phyloP scores from a whole-genome alignment of 2,329 filamentous ascomycete species.

The Sporothrix humicola region DNA sequence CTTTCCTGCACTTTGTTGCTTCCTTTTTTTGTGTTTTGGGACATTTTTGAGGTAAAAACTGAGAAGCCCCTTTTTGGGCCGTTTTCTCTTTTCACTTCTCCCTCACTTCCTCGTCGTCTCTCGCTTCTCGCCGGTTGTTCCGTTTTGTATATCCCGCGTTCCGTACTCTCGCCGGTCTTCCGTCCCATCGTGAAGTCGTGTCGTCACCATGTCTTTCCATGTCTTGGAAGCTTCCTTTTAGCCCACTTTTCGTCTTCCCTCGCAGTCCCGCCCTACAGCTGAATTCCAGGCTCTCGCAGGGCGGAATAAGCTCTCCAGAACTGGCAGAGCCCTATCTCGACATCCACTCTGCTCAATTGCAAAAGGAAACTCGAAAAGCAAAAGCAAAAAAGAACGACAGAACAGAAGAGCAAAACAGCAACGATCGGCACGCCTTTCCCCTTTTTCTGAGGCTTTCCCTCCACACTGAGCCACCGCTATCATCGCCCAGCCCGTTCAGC shows the following conservation, averaged over 20 bases:
- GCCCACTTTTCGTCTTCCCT: slow-evolving; percentile 4
- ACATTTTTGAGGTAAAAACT: no score
- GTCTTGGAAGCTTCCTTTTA: background rate
- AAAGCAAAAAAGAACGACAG: background rate
- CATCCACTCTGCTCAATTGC: background rate
- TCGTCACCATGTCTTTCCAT: slow-evolving; percentile 11
- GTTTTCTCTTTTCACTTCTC: background rate
- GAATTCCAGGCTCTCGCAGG: background rate
- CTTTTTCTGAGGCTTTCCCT: background rate
- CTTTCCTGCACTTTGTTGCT: no score
- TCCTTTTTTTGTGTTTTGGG: background rate
- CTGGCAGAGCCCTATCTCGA: background rate
- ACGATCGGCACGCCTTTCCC: slow-evolving; percentile 10
- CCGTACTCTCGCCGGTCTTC: no score
- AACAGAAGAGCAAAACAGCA: background rate
- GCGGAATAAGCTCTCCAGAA: background rate
- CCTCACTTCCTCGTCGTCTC: background rate
- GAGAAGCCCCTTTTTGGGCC: background rate
- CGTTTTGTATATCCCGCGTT: no score
- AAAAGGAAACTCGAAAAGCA: background rate
- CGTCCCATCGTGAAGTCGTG: slow-evolving; percentile 13
- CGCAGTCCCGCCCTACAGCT: slow-evolving; percentile 3
- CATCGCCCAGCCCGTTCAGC: background rate
- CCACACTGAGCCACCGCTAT: slow-evolving; percentile 6
- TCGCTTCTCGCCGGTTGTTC: background rate